Conservation (phyloP, 2,329 filamentous ascomycete genomes). For the Aspergillus brasiliensis region DNA sequence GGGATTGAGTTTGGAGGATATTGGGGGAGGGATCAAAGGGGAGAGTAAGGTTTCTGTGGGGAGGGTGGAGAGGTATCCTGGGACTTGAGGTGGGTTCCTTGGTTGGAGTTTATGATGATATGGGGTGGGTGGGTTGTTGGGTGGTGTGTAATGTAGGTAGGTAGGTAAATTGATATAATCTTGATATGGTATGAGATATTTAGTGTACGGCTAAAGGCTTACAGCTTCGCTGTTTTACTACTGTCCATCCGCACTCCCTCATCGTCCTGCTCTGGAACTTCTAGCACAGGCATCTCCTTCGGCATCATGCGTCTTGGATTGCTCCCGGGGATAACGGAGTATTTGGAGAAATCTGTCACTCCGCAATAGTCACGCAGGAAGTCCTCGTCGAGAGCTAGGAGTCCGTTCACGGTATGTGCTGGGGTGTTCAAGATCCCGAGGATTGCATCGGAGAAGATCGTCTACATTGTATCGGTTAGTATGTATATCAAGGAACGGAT, state of each 20-base stretch:
- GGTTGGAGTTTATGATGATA: not conserved
- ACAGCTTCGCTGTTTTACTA: conserved; percentile 36
- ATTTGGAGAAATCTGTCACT: conserved; percentile 71
- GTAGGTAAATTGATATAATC: not conserved
- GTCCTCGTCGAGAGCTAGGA: conserved; percentile 76
- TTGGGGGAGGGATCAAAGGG: conserved; percentile 23
- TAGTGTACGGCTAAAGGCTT: not conserved
- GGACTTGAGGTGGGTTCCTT: not conserved
- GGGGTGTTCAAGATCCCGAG: conserved; percentile 69
- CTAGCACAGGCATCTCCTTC: conserved; percentile 65
- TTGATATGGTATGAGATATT: not conserved
- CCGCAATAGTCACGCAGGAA: conserved; percentile 68
- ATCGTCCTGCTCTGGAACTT: conserved; percentile 76
- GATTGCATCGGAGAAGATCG: conserved; percentile 79
- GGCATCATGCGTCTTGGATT: conserved; percentile 79
- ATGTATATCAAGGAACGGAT: not conserved
- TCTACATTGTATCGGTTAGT: conserved; percentile 33
- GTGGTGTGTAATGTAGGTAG: not conserved
- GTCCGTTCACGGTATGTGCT: conserved; percentile 66
- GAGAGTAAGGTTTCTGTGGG: conserved; percentile 26
- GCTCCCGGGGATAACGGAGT: conserved; percentile 66
- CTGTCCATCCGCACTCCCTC: conserved; percentile 75
- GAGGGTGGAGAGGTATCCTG: conserved; percentile 5
- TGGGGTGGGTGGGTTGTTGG: not conserved
- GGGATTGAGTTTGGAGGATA: conserved; percentile 29